These are phyloP conservation scores for Chondrus crispus DNA, from an alignment of 23 red algal genomes.

Conservation along the genomic window DNA sequence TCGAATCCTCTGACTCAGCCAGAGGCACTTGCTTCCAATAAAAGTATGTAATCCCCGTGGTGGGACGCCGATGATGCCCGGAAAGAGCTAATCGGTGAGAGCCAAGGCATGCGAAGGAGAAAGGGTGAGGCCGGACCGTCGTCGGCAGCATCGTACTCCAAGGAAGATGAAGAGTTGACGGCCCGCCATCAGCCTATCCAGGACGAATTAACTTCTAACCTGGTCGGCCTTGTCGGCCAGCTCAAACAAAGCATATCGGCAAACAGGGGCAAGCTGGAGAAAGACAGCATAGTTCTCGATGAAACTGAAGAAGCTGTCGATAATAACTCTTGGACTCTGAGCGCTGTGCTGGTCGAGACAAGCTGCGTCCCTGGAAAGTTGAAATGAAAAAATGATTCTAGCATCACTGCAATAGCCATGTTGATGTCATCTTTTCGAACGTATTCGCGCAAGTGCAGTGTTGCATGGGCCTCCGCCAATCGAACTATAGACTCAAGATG, in stretches of 20 bases:
- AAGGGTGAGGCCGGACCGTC: neutral
- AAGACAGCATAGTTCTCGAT: conserved; percentile 45
- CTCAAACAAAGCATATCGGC: conserved; percentile 49
- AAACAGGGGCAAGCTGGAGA: conserved; percentile 58
- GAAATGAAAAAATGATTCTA: conserved; percentile 99
- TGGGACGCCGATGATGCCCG: neutral
- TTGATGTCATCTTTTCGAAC: conserved; percentile 89
- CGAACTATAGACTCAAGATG: conserved; percentile 95
- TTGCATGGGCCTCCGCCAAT: conserved; percentile 81
- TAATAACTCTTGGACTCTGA: too few species aligned
- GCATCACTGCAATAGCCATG: conserved; percentile 84
- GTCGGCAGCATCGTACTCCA: neutral
- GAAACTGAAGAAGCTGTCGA: conserved; percentile 52
- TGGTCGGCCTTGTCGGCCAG: conserved; percentile 60
- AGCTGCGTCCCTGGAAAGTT: too few species aligned
- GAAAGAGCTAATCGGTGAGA: conserved; percentile 1
- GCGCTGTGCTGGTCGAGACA: too few species aligned
- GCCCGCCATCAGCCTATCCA: conserved; percentile 63
- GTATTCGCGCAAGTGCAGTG: conserved; percentile 85
- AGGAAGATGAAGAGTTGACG: conserved; percentile 55
- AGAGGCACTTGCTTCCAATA: too few species aligned
- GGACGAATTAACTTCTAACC: conserved; percentile 58
- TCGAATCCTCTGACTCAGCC: too few species aligned
- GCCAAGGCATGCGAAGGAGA: conserved; percentile 29
- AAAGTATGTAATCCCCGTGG: too few species aligned